phyloP scores from a whole-genome alignment of 768 basidiomycete species.

The Trametes cubensis region DNA sequence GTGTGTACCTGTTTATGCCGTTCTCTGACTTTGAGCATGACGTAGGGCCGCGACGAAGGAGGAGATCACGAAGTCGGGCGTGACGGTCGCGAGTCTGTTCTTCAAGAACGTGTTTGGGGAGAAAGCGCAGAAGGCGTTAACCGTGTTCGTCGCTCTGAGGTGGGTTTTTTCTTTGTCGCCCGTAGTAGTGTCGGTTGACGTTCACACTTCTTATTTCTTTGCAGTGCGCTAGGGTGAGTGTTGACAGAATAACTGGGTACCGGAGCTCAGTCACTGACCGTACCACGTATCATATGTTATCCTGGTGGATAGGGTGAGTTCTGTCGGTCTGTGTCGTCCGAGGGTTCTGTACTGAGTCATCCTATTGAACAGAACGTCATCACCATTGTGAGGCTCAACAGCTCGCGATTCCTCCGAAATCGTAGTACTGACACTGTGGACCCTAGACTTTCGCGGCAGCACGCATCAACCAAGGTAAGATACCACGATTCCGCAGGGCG shows the following conservation, averaged over 20 bases:
- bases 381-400: slow-evolving; percentile 25
- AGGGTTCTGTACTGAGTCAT: not conserved
- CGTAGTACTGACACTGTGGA: not conserved
- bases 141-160: slow-evolving; percentile 62
- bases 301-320: slow-evolving; percentile 25
- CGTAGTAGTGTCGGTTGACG: not conserved
- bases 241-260: not conserved
- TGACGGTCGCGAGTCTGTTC: slow-evolving; percentile 62
- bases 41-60: slow-evolving; percentile 47
- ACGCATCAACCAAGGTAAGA: slow-evolving; percentile 52
- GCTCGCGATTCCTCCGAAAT: not conserved
- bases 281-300: slow-evolving; percentile 45
- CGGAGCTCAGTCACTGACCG: slow-evolving; percentile 20
- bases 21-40: too few species aligned
- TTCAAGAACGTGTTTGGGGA: slow-evolving; percentile 61
- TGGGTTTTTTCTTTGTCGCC: slow-evolving; percentile 21
- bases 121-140: slow-evolving; percentile 54
- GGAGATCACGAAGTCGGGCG: slow-evolving; percentile 50
- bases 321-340: too few species aligned
- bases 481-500: not conserved
- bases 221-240: slow-evolving; percentile 41
- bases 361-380: slow-evolving; percentile 25
- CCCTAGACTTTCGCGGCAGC: slow-evolving; percentile 52
- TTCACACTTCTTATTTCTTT: not conserved
- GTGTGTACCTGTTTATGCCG: too few species aligned